Conservation (phyloP, 768 basidiomycete species). For the Suillus subalutaceus region DNA sequence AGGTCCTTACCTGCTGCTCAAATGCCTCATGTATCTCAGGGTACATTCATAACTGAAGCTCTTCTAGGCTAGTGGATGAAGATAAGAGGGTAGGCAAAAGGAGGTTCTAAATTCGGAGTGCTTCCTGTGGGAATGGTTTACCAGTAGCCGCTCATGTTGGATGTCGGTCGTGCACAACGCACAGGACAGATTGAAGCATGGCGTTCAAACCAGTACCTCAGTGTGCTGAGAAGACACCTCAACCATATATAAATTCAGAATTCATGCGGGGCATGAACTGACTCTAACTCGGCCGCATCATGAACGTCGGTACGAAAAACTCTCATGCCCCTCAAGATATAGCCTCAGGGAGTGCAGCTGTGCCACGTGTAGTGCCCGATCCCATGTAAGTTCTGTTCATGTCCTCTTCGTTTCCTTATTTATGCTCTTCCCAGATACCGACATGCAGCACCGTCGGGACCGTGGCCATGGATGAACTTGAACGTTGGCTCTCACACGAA, state of each 20-base stretch:
- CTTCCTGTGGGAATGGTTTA: background rate
- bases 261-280: background rate
- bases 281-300: background rate
- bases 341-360: background rate
- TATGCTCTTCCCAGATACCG: slow-evolving; percentile 13
- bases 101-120: background rate
- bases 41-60: background rate
- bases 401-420: background rate
- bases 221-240: background rate
- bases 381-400: background rate
- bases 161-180: background rate
- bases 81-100: background rate
- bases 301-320: background rate
- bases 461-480: slow-evolving; percentile 38
- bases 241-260: background rate
- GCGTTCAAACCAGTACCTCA: background rate
- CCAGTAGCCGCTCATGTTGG: background rate
- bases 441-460: slow-evolving; percentile 28
- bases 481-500: background rate
- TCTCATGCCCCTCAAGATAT: background rate
- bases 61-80: background rate
- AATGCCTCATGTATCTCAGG: background rate
- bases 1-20: background rate
- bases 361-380: background rate
- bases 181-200: background rate